Base-by-base conservation (phyloP, 176 grass and related monocot genomes). In the Eleusine coracana region DNA sequence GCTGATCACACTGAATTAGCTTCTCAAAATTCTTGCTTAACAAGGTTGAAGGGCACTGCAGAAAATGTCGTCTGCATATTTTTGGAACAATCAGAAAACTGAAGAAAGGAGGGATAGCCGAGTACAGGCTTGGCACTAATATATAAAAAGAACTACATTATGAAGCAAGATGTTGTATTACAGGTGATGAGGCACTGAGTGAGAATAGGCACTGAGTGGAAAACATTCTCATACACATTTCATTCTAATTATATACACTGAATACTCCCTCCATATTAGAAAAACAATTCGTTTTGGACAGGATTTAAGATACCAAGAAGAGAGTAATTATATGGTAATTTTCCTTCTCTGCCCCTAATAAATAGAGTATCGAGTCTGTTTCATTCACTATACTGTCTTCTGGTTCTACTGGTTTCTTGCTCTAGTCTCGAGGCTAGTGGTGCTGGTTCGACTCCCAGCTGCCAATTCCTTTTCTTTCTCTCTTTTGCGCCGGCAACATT, bases 21-120 rank as follows among this genome's bases (percentile, higher is more conserved):
- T 99, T 99, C 77, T 99, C 97, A 83, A 96, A 94, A 63, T 99
- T 99, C 79, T 96, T 96, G 87, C 91, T 83, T 74, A 99, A 87
- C 74, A 86, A 87, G 72, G 83, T 83, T 37, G 89, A 88, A 81
- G 87, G 55, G 68, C 93, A 94, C 83, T 96, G 86, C 75, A 99
- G 62, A 85, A 90, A 92, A 94, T 99, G 97, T 45, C 74, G 79
- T 91, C 97, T 99, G 89, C 75, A 91, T 56, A 46, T 48, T 83
- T 73, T 67, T 78, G 12, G 16, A 82, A 75, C 9, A 69, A 14
- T 56, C 68, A 31, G 29, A 73, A 66, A 61, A 59, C 62, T 49
- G 65, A 52, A 78, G 17, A 49, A 41, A 78, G 40, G 7, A 71
- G 36, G 58, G 23, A 18, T 58, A 64, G 23, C 60, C 1, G 52